These are phyloP conservation scores for Roridomyces roridus DNA, from an alignment of 768 basidiomycete genomes.

Conservation along the genomic window DNA sequence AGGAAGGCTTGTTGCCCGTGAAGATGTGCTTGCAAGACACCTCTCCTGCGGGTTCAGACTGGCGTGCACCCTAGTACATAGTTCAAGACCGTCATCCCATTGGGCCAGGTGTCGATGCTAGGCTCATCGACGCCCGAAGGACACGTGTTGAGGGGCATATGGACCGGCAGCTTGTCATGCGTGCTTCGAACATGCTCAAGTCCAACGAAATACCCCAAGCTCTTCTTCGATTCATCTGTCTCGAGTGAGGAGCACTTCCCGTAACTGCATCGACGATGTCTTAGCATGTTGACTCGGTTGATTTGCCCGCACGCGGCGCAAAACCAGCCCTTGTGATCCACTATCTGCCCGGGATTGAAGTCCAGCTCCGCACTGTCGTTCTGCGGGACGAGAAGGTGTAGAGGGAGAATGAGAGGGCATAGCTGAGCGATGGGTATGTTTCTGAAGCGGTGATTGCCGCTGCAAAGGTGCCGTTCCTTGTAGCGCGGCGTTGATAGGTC, in stretches of 20 bases:
- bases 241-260: slow-evolving; percentile 35
- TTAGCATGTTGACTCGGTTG: slow-evolving; percentile 50
- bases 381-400: slow-evolving; percentile 34
- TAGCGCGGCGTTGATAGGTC: slow-evolving; percentile 32
- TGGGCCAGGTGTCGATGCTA: slow-evolving; percentile 28
- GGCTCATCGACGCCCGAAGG: slow-evolving; percentile 26
- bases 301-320: slow-evolving; percentile 55
- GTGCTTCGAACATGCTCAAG: slow-evolving; percentile 41
- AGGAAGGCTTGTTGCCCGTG: slow-evolving; percentile 47
- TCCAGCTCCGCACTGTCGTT: slow-evolving; percentile 9
- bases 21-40: slow-evolving; percentile 50
- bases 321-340: slow-evolving; percentile 47
- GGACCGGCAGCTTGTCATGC: slow-evolving; percentile 37
- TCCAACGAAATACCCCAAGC: slow-evolving; percentile 32
- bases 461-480: slow-evolving; percentile 28
- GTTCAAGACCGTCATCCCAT: slow-evolving; percentile 43
- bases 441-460: slow-evolving; percentile 28
- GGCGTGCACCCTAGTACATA: slow-evolving; percentile 20
- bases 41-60: neutral
- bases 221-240: neutral
- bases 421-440: slow-evolving; percentile 2
- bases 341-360: slow-evolving; percentile 2
- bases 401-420: slow-evolving; percentile 30
- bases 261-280: slow-evolving; percentile 54
- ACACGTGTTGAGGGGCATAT: slow-evolving; percentile 38